Evolutionary conservation across 2,329 filamentous ascomycete genomes (phyloP).

Genomic region (Hypoxylon rubiginosum): DNA sequence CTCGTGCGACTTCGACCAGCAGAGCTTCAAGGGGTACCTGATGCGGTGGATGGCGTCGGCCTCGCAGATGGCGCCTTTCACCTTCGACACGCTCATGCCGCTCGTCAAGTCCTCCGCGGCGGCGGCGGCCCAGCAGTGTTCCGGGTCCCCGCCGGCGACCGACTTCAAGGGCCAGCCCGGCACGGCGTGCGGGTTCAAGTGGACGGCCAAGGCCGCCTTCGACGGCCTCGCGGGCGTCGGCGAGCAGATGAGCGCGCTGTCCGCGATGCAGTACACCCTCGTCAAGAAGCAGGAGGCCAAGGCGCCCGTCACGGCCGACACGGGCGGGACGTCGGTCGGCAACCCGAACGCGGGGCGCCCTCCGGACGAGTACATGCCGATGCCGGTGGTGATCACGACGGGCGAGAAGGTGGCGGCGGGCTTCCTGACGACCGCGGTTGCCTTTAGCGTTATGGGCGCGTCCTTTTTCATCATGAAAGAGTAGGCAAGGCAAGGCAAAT

Average conservation of each 20-base stretch:
- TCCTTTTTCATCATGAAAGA: constrained; percentile 63
- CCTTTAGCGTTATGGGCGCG: constrained; percentile 64
- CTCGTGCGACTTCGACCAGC: constrained; percentile 78
- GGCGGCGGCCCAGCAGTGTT: constrained; percentile 67
- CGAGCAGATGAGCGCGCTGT: constrained; percentile 77
- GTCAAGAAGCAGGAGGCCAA: constrained; percentile 54
- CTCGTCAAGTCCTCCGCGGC: constrained; percentile 65
- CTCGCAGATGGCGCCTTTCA: constrained; percentile 67
- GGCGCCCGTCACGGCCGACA: constrained; percentile 64
- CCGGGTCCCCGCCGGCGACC: constrained; percentile 57
- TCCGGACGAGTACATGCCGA: constrained; percentile 42
- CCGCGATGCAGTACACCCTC: constrained; percentile 73
- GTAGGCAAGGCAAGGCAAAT: constrained; percentile 14
- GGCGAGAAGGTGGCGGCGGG: constrained; percentile 69
- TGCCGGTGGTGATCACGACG: constrained; percentile 59
- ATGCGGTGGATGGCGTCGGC: constrained; percentile 74
- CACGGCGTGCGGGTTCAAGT: constrained; percentile 76
- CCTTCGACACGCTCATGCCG: constrained; percentile 62
- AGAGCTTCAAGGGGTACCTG: constrained; percentile 82
- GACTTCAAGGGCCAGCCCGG: constrained; percentile 66
- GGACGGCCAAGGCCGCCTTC: constrained; percentile 66
- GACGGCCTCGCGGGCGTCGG: constrained; percentile 75
- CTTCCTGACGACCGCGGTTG: constrained; percentile 66
- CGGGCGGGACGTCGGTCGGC: constrained; percentile 71
- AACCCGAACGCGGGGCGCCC: constrained; percentile 61